A percentile compares a stretch with the other conserved stretches of the same genome.
Evolutionary conservation across 805 yeast genomes (phyloP).

Genomic region (Isabelozyma heimii): DNA sequence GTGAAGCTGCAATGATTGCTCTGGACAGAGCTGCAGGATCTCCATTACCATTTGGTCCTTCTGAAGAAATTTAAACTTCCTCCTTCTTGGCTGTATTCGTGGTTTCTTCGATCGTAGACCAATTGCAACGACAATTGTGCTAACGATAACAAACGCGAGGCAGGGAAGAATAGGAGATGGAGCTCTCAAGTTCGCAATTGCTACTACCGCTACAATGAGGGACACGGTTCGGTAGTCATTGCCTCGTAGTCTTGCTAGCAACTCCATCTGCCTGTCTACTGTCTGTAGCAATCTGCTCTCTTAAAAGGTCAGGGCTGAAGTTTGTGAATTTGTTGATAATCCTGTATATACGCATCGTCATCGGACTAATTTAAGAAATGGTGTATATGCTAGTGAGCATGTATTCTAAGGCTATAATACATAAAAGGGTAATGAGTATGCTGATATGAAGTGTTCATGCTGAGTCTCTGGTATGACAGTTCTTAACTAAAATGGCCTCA

Average conservation of each 20-base stretch:
- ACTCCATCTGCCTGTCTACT: neutral
- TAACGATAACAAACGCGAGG: neutral
- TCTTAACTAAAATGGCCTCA: too few species aligned
- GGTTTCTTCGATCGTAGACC: neutral
- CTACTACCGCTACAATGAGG: neutral
- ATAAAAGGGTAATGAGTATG: too few species aligned
- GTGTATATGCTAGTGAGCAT: neutral
- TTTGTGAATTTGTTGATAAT: constrained; percentile 2
- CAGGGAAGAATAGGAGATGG: neutral
- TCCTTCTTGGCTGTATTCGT: neutral
- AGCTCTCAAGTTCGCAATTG: neutral
- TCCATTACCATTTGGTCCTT: constrained; percentile 10
- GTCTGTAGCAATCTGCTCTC: too few species aligned
- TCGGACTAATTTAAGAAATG: neutral
- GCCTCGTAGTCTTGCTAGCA: neutral
- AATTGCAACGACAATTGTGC: neutral
- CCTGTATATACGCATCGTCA: neutral
- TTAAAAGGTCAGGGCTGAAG: neutral
- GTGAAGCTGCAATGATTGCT: constrained; percentile 14
- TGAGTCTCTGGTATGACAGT: too few species aligned
- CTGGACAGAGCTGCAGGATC: constrained; percentile 18
- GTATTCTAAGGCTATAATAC: neutral
- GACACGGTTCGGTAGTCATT: neutral
- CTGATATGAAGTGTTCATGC: too few species aligned
- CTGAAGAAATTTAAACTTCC: constrained; percentile 1